Conservation (phyloP, 2,329 filamentous ascomycete species). For the Cercospora janseana region DNA sequence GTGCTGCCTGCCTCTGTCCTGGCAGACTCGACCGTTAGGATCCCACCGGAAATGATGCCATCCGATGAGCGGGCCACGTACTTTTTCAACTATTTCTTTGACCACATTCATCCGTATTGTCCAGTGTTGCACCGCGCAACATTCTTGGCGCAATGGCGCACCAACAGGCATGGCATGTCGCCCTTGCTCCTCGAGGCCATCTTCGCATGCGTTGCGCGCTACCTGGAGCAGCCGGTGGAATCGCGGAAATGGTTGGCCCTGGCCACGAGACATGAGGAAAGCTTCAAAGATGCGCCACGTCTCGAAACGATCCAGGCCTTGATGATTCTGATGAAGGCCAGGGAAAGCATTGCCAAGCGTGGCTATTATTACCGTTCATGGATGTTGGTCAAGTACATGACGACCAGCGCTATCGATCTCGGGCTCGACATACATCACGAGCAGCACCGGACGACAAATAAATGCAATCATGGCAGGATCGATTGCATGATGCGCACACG, state of each 20-base stretch:
- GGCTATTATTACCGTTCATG: conserved; percentile 97
- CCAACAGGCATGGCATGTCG: conserved; percentile 77
- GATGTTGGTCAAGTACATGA: conserved; percentile 90
- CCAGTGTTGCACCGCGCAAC: conserved; percentile 79
- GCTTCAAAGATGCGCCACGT: conserved; percentile 87
- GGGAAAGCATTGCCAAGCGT: conserved; percentile 85
- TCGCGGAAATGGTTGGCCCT: conserved; percentile 91
- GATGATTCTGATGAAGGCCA: conserved; percentile 81
- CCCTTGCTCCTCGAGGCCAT: conserved; percentile 85
- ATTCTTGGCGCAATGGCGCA: conserved; percentile 88
- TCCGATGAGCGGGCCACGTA: conserved; percentile 75
- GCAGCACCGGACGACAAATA: conserved; percentile 66
- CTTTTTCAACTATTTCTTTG: conserved; percentile 89
- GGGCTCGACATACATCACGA: conserved; percentile 84
- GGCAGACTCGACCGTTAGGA: conserved; percentile 75
- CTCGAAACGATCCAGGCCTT: conserved; percentile 89
- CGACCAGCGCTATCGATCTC: conserved; percentile 89
- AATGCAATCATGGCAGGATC: conserved; percentile 65
- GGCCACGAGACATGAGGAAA: conserved; percentile 83
- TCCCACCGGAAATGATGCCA: conserved; percentile 91
- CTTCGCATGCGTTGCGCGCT: conserved; percentile 81
- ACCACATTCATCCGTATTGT: conserved; percentile 86
- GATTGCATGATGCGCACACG: conserved; percentile 84
- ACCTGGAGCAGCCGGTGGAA: conserved; percentile 78
- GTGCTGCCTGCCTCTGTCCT: conserved; percentile 66